Conservation (phyloP, 192 early-diverging fungal species). For the Geranomyces michiganensis region DNA sequence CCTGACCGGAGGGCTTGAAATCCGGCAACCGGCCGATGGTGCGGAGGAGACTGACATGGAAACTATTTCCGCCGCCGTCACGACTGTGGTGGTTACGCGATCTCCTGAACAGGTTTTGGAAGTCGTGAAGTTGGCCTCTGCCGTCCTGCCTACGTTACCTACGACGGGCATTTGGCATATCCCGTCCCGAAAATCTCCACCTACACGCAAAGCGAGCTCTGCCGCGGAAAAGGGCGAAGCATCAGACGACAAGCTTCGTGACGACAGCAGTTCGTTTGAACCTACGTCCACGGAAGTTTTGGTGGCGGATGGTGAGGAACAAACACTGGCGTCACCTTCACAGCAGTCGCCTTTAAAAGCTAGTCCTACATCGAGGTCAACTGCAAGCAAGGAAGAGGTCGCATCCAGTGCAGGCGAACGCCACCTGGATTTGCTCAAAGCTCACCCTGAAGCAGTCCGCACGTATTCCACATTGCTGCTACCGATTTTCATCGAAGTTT, state of each 20-base stretch:
- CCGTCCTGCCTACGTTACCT: slow-evolving; percentile 64
- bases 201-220: neutral
- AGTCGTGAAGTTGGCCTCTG: slow-evolving; percentile 58
- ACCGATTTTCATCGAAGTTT: slow-evolving; percentile 74
- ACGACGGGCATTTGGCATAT: slow-evolving; percentile 46
- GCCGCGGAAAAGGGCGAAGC: neutral
- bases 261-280: neutral
- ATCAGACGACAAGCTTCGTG: neutral
- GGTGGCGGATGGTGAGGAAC: neutral
- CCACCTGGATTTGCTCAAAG: slow-evolving; percentile 10
- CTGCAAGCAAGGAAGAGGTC: neutral
- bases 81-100: slow-evolving; percentile 34
- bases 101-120: slow-evolving; percentile 59
- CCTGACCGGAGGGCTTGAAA: slow-evolving; percentile 25
- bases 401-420: neutral
- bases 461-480: slow-evolving; percentile 44
- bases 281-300: neutral
- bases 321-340: neutral
- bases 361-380: neutral
- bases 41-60: slow-evolving; percentile 23
- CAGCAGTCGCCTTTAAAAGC: neutral
- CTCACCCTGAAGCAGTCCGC: slow-evolving; percentile 5
- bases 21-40: neutral
- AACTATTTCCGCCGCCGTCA: slow-evolving; percentile 20
- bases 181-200: neutral